Conservation (phyloP, 2,329 filamentous ascomycete genomes). For the Monilinia fructicola region DNA sequence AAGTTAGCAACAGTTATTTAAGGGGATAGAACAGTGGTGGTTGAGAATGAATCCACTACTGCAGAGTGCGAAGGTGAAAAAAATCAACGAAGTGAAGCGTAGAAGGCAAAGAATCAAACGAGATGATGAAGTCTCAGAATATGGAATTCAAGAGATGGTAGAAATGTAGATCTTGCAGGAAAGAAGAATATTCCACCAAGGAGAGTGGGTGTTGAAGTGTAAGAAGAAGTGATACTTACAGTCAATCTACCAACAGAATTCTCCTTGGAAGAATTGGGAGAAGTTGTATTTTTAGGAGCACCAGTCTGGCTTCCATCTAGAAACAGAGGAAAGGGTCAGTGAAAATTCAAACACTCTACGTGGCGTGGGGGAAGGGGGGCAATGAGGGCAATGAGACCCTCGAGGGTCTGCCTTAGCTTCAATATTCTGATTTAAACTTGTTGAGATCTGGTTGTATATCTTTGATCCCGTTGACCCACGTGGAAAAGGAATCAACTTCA, state of each 20-base stretch:
- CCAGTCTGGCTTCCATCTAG: slow-evolving; percentile 13
- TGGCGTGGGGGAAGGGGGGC: no score
- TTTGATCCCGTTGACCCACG: not conserved
- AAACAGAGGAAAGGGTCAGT: not conserved
- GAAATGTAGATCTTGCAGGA: not conserved
- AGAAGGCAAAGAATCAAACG: no score
- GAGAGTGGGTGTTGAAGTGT: not conserved
- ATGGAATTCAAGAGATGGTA: not conserved
- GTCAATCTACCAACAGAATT: slow-evolving; percentile 9
- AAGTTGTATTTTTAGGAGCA: slow-evolving; percentile 3
- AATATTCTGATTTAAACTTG: not conserved
- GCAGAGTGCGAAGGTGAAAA: not conserved
- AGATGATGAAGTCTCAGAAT: not conserved
- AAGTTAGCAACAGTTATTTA: not conserved
- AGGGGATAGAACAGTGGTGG: not conserved
- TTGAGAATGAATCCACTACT: not conserved
- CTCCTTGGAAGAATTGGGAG: not conserved
- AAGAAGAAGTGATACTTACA: not conserved
- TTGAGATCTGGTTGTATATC: not conserved
- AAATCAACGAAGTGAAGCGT: not conserved
- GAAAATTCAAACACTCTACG: not conserved
- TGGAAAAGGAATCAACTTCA: not conserved
- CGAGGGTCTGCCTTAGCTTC: not conserved
- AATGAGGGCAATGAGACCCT: not conserved
- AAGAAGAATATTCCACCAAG: not conserved